phyloP scores from a whole-genome alignment of 1,284 basidiomycete genomes.

The Takashimella koratensis region DNA sequence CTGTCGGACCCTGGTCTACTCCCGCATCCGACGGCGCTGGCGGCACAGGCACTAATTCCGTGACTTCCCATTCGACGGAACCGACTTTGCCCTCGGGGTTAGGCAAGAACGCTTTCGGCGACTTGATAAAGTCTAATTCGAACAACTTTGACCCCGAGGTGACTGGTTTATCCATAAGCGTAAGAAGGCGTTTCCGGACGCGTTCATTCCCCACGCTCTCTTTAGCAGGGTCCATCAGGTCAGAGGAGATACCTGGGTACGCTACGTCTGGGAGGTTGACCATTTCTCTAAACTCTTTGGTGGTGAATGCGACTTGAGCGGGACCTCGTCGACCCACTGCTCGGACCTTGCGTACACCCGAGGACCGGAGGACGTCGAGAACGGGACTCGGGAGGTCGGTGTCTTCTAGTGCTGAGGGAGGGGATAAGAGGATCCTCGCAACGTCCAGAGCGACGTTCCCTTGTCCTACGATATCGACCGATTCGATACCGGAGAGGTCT shows the following conservation, averaged over 20 bases:
- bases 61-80: conserved; percentile 40
- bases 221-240: conserved; percentile 43
- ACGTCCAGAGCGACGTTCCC: conserved; percentile 96
- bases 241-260: conserved; percentile 36
- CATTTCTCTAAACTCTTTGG: conserved; percentile 92
- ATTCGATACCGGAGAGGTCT: conserved; percentile 58
- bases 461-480: conserved; percentile 85
- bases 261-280: conserved; percentile 67
- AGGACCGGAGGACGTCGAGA: conserved; percentile 58
- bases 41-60: conserved; percentile 32
- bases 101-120: conserved; percentile 58
- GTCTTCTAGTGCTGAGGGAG: conserved; percentile 59
- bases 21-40: conserved; percentile 16
- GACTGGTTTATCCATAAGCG: conserved; percentile 45
- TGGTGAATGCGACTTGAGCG: conserved; percentile 84
- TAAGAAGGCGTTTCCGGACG: conserved; percentile 53
- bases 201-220: conserved; percentile 45
- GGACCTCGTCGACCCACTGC: conserved; percentile 85
- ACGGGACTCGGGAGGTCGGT: conserved; percentile 81
- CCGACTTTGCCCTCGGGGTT: conserved; percentile 41
- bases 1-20: conserved; percentile 12
- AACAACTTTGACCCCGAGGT: conserved; percentile 57
- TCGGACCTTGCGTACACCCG: conserved; percentile 66
- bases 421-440: conserved; percentile 78
- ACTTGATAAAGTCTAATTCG: conserved; percentile 75